These are phyloP conservation scores for Dryas alaskensis DNA, from an alignment of 306 rosid species.

Conservation along the genomic window DNA sequence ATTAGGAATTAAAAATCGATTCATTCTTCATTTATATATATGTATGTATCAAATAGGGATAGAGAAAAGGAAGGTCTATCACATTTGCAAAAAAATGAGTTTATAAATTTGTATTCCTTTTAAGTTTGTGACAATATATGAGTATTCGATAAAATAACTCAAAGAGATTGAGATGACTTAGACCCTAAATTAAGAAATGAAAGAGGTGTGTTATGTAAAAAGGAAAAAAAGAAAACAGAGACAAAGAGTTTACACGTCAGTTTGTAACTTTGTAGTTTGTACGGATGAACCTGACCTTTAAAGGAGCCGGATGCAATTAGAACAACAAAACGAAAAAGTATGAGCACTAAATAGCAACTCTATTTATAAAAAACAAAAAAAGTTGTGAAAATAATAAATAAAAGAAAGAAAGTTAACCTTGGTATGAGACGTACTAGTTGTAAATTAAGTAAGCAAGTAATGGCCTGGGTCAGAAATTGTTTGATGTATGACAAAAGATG, in stretches of 20 bases:
- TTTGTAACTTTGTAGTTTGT: neutral
- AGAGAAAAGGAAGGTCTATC: no score
- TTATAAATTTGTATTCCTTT: no score
- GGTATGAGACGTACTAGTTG: neutral
- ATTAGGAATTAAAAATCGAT: no score
- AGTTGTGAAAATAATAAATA: no score
- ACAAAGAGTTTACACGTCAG: neutral
- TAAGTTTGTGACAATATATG: no score
- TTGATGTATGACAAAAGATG: neutral
- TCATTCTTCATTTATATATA: no score
- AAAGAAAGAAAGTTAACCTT: no score
- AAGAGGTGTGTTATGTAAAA: neutral
- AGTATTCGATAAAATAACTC: no score
- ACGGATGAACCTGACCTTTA: constrained; percentile 22
- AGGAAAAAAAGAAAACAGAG: neutral
- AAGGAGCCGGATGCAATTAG: neutral
- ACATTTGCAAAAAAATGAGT: no score
- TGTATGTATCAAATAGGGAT: no score
- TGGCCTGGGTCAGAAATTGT: neutral
- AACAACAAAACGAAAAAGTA: neutral
- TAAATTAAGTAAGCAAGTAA: neutral
- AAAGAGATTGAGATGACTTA: no score
- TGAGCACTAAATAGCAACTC: neutral
- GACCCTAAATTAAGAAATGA: neutral
- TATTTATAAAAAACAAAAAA: neutral